Evolutionary conservation across 371 early-diverging fungal species (phyloP).

Genomic region (Coemansia sp.): DNA sequence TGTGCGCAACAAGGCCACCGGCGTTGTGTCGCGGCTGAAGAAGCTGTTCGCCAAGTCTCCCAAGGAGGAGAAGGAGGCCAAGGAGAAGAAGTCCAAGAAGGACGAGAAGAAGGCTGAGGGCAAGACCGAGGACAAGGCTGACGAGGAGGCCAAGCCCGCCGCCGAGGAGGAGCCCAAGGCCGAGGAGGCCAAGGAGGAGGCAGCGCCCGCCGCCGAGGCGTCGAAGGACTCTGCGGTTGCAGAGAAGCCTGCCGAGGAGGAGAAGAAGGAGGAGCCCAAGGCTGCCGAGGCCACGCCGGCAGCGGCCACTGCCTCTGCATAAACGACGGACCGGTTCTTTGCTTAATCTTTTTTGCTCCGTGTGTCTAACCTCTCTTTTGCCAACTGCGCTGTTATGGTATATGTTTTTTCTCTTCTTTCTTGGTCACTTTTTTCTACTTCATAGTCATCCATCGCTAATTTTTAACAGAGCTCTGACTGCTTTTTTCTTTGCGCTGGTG

Average conservation of each 20-base stretch:
- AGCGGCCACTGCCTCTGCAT: slow-evolving; percentile 35
- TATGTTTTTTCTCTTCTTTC: slow-evolving; percentile 4
- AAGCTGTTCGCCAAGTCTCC: slow-evolving; percentile 21
- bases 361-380: neutral
- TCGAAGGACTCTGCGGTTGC: slow-evolving; percentile 29
- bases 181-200: slow-evolving; percentile 2
- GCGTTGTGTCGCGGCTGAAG: slow-evolving; percentile 42
- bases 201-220: slow-evolving; percentile 16
- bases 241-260: slow-evolving; percentile 25
- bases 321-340: too few species aligned
- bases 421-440: neutral
- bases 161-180: slow-evolving; percentile 9
- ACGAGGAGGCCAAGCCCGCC: slow-evolving; percentile 18
- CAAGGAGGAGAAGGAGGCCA: slow-evolving; percentile 24
- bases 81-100: slow-evolving; percentile 10
- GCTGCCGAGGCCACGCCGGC: slow-evolving; percentile 23
- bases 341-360: too few species aligned
- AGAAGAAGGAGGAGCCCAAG: slow-evolving; percentile 25
- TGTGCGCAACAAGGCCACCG: slow-evolving; percentile 41
- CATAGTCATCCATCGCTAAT: slow-evolving; percentile 9
- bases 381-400: slow-evolving; percentile 11
- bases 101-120: slow-evolving; percentile 20
- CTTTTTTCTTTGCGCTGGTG: neutral
- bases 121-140: slow-evolving; percentile 9
- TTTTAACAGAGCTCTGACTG: too few species aligned